Percentiles rank a stretch among this genome's conserved stretches.
Evolutionary conservation across 106 monocot species (phyloP).

Genomic region (Dendrobium catenatum): DNA sequence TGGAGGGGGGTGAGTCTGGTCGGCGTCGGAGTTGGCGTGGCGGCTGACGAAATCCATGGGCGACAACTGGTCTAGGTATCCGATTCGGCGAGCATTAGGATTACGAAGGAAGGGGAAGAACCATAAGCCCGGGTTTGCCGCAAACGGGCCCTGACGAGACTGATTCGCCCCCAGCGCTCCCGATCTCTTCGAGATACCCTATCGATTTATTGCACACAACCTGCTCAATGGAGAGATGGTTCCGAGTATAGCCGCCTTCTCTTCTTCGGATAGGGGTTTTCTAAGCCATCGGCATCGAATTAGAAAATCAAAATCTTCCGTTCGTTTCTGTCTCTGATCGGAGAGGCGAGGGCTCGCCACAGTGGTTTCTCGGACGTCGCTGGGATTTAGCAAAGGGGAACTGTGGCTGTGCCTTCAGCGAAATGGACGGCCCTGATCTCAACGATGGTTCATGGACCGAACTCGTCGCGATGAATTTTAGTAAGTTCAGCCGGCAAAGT

Average conservation of each 20-base stretch:
- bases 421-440: conserved; percentile 7
- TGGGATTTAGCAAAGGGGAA: neutral
- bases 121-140: conserved; percentile 36
- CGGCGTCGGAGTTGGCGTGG: conserved; percentile 29
- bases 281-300: neutral
- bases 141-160: conserved; percentile 53
- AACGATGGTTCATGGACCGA: neutral
- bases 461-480: no score
- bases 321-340: neutral
- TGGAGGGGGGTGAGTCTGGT: conserved; percentile 10
- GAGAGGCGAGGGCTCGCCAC: neutral
- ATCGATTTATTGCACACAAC: neutral
- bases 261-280: neutral
- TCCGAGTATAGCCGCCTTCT: neutral
- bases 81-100: conserved; percentile 45
- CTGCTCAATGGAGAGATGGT: neutral
- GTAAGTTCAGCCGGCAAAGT: no score
- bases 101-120: conserved; percentile 32
- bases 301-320: neutral
- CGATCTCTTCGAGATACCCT: conserved; percentile 20
- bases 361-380: neutral
- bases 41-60: conserved; percentile 92
- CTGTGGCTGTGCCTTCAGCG: neutral
- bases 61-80: conserved; percentile 50
- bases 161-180: conserved; percentile 93